Conservation (phyloP, 148 eudicot genomes). For the Hydrangea macrophylla region DNA sequence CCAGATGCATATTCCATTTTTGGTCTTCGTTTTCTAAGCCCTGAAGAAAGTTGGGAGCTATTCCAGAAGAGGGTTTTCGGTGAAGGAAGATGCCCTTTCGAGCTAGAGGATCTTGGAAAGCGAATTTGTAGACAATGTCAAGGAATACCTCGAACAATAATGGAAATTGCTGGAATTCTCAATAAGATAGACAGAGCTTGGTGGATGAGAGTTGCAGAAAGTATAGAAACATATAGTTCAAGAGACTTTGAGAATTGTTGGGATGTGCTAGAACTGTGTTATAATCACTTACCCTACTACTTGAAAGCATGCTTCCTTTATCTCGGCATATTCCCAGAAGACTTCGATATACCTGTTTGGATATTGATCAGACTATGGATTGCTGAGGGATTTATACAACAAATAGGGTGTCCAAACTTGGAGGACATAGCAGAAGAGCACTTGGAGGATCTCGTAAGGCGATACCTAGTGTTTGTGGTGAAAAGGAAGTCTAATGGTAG, state of each 20-base stretch:
- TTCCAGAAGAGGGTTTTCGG: conserved; percentile 28
- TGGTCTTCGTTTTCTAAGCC: conserved; percentile 21
- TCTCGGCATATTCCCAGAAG: conserved; percentile 18
- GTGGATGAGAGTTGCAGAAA: conserved; percentile 35
- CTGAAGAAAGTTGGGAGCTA: conserved; percentile 28
- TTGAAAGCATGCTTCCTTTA: too few species aligned
- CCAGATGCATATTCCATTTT: conserved; percentile 12
- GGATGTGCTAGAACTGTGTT: conserved; percentile 26
- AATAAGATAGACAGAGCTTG: conserved; percentile 8
- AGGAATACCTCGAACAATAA: conserved; percentile 35
- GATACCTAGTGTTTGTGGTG: neutral
- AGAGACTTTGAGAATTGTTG: conserved; percentile 2
- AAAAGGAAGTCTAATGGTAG: conserved; percentile 1
- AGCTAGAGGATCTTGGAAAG: conserved; percentile 15
- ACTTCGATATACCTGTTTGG: conserved; percentile 13
- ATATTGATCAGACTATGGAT: conserved; percentile 16
- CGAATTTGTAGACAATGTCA: conserved; percentile 20
- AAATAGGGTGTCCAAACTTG: neutral
- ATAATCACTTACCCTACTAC: conserved; percentile 7
- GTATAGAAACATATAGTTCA: too few species aligned
- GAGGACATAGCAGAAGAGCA: conserved; percentile 23
- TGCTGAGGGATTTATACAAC: conserved; percentile 17
- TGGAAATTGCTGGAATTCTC: conserved; percentile 33
- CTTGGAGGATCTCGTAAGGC: conserved; percentile 12
- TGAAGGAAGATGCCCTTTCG: conserved; percentile 15